Evolutionary conservation across 2,329 filamentous ascomycete species (phyloP).

Genomic region (Berkeleyomyces rouxiae): DNA sequence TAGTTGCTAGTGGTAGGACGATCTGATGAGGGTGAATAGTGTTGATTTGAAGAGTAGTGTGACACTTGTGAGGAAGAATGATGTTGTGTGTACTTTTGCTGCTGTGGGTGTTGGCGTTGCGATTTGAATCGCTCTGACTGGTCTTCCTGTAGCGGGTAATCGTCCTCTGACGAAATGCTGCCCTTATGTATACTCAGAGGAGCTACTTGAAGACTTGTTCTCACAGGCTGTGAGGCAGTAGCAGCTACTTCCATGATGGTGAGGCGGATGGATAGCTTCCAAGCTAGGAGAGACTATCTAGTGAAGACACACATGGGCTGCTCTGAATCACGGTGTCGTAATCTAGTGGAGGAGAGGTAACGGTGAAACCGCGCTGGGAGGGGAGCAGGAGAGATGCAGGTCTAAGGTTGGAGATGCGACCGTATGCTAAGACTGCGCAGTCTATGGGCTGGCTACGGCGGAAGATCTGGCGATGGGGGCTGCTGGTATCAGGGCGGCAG

Average conservation of each 20-base stretch:
- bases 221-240: constrained; percentile 25
- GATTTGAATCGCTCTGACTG: not conserved
- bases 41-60: not conserved
- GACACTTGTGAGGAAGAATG: not conserved
- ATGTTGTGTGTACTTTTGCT: not conserved
- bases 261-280: not conserved
- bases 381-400: not conserved
- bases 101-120: not conserved
- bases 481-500: not conserved
- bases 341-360: not conserved
- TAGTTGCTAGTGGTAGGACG: constrained; percentile 14
- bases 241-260: not conserved
- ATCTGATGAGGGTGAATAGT: constrained; percentile 14
- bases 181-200: constrained; percentile 38
- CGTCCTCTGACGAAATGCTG: constrained; percentile 11
- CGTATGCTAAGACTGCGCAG: too few relatives aligned
- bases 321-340: not conserved
- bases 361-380: not conserved
- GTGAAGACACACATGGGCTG: constrained; percentile 4
- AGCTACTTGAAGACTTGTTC: constrained; percentile 45
- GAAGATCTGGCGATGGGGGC: not conserved
- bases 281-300: constrained; percentile 7
- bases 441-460: not conserved
- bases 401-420: too few relatives aligned
- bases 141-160: constrained; percentile 2